These are phyloP conservation scores for Plasmodium knowlesi DNA, from an alignment of 169 alveolate species.

Conservation along the genomic window DNA sequence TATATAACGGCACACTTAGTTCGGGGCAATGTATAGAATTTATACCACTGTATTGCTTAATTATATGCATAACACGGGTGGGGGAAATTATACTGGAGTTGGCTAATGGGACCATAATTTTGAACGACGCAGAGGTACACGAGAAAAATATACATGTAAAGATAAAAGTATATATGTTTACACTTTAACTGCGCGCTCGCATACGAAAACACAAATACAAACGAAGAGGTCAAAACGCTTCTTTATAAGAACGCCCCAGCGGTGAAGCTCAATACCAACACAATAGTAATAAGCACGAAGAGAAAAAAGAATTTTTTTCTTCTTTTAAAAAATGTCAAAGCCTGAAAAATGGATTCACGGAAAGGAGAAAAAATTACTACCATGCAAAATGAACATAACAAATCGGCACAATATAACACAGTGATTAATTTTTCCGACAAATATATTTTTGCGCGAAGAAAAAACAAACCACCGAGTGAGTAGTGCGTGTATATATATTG, in stretches of 20 bases:
- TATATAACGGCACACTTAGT: background rate
- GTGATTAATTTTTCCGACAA: background rate
- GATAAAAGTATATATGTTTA: background rate
- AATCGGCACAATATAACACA: background rate
- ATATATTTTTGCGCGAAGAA: background rate
- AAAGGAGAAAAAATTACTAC: background rate
- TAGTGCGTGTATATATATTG: background rate
- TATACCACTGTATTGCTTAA: background rate
- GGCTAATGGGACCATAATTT: background rate
- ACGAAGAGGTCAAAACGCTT: background rate
- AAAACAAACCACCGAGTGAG: background rate
- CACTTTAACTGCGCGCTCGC: background rate
- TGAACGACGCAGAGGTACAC: background rate
- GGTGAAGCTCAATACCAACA: background rate
- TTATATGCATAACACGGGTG: background rate
- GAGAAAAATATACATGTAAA: background rate
- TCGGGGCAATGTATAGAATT: background rate
- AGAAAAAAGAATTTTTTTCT: background rate
- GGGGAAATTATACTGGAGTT: background rate
- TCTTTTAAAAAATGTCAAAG: background rate
- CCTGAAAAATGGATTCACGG: background rate
- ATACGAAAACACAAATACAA: background rate
- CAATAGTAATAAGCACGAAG: background rate
- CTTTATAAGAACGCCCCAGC: background rate
- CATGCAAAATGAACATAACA: background rate